Evolutionary conservation across 768 basidiomycete species (phyloP), one percentile per base, ranked within the genome.

Genomic region (Lepiota subincarnata): DNA sequence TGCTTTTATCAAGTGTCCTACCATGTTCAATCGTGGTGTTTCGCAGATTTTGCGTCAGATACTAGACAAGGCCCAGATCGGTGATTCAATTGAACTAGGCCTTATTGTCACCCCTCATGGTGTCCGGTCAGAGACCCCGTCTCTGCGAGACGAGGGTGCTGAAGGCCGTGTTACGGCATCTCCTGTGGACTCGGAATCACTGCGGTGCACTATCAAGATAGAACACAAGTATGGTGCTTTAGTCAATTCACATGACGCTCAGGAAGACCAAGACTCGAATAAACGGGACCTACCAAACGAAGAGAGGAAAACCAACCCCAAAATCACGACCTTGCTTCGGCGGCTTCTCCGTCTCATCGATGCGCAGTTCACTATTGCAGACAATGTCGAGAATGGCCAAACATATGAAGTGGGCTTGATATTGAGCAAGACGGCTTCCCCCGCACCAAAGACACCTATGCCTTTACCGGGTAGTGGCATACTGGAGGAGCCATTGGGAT

Each of bases 11-110:
- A 64, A 45, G 48, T 20, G 22, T 24, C 48, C 47, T 39, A 57
- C 39, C 18, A 34, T 39, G 20, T 26, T 52, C 56, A 44, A 34
- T 49, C 19, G 19, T 41, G 37, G n/a, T 36, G 48, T 53, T 31
- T 36, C 49, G 36, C 62, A 97, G 94, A 78, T 94, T 57, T 70
- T 92, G 48, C 88, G 92, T 26, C 95, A 95, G 76, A 75, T 96
- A 38, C 70, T 98, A 37, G 72, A 73, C 40, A 81, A 83, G 28
- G 75, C 89, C n/a, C 72, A 73, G 43, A 72, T 65, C 34, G 90
- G 90, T 12, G 95, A 97, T 65, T 83, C 87, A 31, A 79, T 98
- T 42, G 93, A 96, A 63, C 69, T 97, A 51, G 92, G 95, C 6
- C 78, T 98, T 18, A 77, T 80, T 55, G 72, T 90, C 36, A 60